Base-by-base conservation (phyloP, 1,139 yeast genomes). In the Geotrichum reessii region DNA sequence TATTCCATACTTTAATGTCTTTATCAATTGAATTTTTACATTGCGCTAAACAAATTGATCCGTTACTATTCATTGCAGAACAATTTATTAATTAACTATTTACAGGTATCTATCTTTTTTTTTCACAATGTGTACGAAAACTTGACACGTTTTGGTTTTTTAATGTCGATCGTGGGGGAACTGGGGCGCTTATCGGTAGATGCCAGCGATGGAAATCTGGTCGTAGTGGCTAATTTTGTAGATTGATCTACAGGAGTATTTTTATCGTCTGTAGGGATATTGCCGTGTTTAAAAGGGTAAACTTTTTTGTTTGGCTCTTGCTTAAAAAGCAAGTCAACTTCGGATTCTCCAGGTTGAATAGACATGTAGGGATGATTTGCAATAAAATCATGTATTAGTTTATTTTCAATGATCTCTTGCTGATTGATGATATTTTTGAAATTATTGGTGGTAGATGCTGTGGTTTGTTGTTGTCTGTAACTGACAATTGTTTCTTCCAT, bases 401-500 rank as follows among this genome's bases (percentile, higher is more conserved):
- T 47, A 24, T 52, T 56, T 21, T 56, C 55, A 17, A 56, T 57
- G 27, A 57, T 44, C 12, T 53, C 58, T 14, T 44, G 37, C 25
- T 37, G 37, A 31, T 31, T 49, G 40, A 14, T 47, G 5, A 12
- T 12, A 14, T n/a, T n/a, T 7, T 27, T n/a, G 17, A n/a, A 12
- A 5, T 12, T 3, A 19, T n/a, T 33, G 24, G 52, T 5, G 8
- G 44, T n/a, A 17, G 44, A 37, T 37, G 44, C 19, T 42, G 54
- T 14, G 12, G 47, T 19, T 3, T 19, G 31, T 47, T 47, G 52
- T 17, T 40, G 47, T 9, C 58, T 50, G 9, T 51, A 24, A 40
- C 24, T 52, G 11, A 53, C 83, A 73, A 85, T 83, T 62, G 83
- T 86, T 67, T 85, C 87, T 64, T 85, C 91, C 56, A 85, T 72